Percentiles rank a stretch among this genome's conserved stretches.
These are phyloP conservation scores for Euphrasia arctica DNA, from an alignment of 305 asterid species.

Conservation along the genomic window DNA sequence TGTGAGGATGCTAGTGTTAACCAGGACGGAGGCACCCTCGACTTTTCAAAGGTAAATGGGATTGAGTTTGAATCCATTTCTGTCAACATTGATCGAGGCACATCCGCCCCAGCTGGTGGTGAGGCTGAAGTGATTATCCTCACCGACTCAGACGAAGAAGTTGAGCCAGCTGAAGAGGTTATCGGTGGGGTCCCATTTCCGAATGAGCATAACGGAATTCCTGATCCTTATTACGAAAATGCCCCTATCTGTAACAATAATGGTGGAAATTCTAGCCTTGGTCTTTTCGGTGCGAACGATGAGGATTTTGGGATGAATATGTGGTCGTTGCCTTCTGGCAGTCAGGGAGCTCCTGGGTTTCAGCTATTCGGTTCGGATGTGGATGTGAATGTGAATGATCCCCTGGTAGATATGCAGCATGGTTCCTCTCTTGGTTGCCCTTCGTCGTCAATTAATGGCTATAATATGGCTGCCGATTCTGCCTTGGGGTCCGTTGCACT, in stretches of 20 bases:
- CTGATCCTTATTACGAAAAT: slow-evolving; percentile 60
- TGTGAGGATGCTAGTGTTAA: slow-evolving; percentile 92
- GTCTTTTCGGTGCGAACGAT: slow-evolving; percentile 49
- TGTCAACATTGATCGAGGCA: slow-evolving; percentile 38
- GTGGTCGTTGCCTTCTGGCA: slow-evolving; percentile 79
- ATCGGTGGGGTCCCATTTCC: slow-evolving; percentile 49
- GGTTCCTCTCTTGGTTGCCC: slow-evolving; percentile 43
- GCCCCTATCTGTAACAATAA: slow-evolving; percentile 38
- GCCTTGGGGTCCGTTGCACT: slow-evolving; percentile 57
- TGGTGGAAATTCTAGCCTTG: slow-evolving; percentile 50
- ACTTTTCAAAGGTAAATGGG: slow-evolving; percentile 58
- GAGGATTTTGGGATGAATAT: slow-evolving; percentile 74
- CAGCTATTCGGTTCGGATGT: slow-evolving; percentile 91
- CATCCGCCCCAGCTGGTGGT: slow-evolving; percentile 37
- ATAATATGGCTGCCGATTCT: slow-evolving; percentile 48
- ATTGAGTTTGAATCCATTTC: slow-evolving; percentile 69
- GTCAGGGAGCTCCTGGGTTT: slow-evolving; percentile 77
- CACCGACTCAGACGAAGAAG: slow-evolving; percentile 93
- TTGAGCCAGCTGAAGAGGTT: slow-evolving; percentile 41
- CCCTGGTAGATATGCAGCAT: slow-evolving; percentile 69
- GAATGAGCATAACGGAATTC: slow-evolving; percentile 49
- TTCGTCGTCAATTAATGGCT: slow-evolving; percentile 49
- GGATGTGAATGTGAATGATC: slow-evolving; percentile 56
- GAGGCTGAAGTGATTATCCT: slow-evolving; percentile 72
- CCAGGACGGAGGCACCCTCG: slow-evolving; percentile 53